Evolutionary conservation across 2,329 filamentous ascomycete genomes (phyloP).

Genomic region (Macrophomina pseudophaseolina): DNA sequence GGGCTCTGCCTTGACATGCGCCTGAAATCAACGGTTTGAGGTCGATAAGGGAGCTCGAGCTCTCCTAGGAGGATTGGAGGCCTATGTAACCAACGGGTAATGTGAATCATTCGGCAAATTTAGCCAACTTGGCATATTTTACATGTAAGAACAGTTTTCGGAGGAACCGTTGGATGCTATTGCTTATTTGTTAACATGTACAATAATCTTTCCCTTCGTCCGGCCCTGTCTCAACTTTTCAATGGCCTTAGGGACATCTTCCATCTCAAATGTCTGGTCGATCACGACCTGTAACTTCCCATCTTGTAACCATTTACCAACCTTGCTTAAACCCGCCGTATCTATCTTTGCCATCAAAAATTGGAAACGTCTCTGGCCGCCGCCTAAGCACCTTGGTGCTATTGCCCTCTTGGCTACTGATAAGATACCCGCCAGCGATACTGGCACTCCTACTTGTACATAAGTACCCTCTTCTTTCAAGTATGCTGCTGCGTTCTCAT

Average conservation of each 20-base stretch:
- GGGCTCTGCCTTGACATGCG: slow-evolving; percentile 44
- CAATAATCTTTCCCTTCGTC: slow-evolving; percentile 61
- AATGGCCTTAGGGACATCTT: slow-evolving; percentile 63
- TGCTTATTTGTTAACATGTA: too few species aligned
- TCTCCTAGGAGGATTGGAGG: slow-evolving; percentile 42
- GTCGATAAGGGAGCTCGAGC: slow-evolving; percentile 47
- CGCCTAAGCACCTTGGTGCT: neutral
- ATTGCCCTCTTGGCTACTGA: neutral
- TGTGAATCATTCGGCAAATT: too few species aligned
- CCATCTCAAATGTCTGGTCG: slow-evolving; percentile 61
- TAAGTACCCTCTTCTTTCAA: neutral
- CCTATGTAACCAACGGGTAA: too few species aligned
- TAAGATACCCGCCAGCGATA: neutral
- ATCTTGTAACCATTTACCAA: neutral
- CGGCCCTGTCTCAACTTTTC: slow-evolving; percentile 62
- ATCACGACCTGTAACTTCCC: slow-evolving; percentile 60
- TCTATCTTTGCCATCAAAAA: neutral
- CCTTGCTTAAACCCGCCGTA: neutral
- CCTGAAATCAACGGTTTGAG: slow-evolving; percentile 41
- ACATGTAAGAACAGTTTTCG: too few species aligned
- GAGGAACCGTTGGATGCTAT: too few species aligned
- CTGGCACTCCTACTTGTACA: neutral
- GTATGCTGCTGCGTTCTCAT: neutral
- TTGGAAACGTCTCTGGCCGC: neutral
- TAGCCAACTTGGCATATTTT: too few species aligned